Evolutionary conservation across 1,284 basidiomycete genomes (phyloP).

Genomic region (Leucoagaricus sp.): DNA sequence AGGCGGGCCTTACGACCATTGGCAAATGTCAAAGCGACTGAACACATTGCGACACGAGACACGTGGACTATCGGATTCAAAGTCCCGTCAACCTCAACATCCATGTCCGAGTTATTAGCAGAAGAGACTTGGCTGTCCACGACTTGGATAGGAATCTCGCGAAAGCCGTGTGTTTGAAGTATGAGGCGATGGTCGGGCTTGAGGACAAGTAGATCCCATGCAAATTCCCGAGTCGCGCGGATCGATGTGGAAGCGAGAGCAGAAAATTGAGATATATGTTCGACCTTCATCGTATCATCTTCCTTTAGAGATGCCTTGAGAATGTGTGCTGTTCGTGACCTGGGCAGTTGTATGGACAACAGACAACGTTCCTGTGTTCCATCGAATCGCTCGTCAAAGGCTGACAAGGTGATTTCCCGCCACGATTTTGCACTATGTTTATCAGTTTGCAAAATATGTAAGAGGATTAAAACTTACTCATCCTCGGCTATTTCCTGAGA

Average conservation of each 20-base stretch:
- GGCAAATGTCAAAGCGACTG: slow-evolving; percentile 16
- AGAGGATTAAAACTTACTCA: slow-evolving; percentile 47
- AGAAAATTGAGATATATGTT: slow-evolving; percentile 38
- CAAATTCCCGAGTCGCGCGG: slow-evolving; percentile 56
- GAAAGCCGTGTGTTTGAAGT: slow-evolving; percentile 62
- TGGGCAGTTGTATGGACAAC: slow-evolving; percentile 60
- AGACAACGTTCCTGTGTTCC: slow-evolving; percentile 49
- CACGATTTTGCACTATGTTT: slow-evolving; percentile 38
- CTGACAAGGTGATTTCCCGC: slow-evolving; percentile 50
- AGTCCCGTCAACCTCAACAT: slow-evolving; percentile 23
- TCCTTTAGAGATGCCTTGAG: slow-evolving; percentile 46
- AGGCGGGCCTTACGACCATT: slow-evolving; percentile 49
- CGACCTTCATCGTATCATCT: slow-evolving; percentile 44
- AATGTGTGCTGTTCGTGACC: slow-evolving; percentile 45
- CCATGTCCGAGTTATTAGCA: slow-evolving; percentile 18
- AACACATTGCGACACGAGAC: slow-evolving; percentile 1
- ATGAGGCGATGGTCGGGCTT: slow-evolving; percentile 51
- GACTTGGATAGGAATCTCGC: slow-evolving; percentile 44
- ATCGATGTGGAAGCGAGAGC: slow-evolving; percentile 60
- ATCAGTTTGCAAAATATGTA: slow-evolving; percentile 10
- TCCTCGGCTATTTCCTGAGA: slow-evolving; percentile 46
- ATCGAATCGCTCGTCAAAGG: slow-evolving; percentile 71
- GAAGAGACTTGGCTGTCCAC: slow-evolving; percentile 13
- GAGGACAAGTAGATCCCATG: slow-evolving; percentile 72
- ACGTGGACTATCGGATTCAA: slow-evolving; percentile 2